A percentile compares a stretch with the other conserved stretches of the same genome.
Evolutionary conservation across 2,329 filamentous ascomycete species (phyloP).

Genomic region (Penicillium digitatum): DNA sequence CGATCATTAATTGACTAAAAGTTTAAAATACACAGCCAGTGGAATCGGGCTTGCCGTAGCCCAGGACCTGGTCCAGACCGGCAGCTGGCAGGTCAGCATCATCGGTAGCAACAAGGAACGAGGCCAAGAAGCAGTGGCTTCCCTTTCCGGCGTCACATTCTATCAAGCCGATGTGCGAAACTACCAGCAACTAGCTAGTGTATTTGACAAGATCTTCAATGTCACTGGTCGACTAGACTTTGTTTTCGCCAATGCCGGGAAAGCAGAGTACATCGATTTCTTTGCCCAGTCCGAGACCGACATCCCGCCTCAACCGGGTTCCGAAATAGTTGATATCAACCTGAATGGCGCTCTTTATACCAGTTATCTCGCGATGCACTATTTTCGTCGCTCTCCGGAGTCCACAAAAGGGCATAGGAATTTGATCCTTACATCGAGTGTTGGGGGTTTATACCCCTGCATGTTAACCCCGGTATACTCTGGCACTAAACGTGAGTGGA

Average conservation of each 20-base stretch:
- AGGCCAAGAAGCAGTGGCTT: constrained; percentile 29
- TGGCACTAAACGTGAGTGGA: constrained; percentile 33
- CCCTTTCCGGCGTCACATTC: constrained; percentile 33
- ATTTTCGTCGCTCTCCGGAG: constrained; percentile 34
- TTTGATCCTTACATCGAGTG: constrained; percentile 37
- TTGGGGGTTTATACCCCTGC: constrained; percentile 38
- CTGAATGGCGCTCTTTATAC: constrained; percentile 42
- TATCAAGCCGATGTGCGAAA: constrained; percentile 39
- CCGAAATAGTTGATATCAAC: constrained; percentile 41
- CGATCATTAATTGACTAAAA: not conserved
- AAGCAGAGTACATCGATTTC: constrained; percentile 43
- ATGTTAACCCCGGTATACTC: constrained; percentile 35
- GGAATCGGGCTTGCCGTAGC: constrained; percentile 46
- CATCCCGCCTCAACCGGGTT: constrained; percentile 29
- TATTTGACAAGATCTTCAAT: constrained; percentile 40
- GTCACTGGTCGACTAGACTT: constrained; percentile 43
- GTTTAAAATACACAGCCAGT: constrained; percentile 28
- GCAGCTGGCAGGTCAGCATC: constrained; percentile 40
- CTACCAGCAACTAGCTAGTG: constrained; percentile 33
- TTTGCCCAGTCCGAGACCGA: constrained; percentile 28
- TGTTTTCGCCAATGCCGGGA: constrained; percentile 50
- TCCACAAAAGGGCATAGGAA: constrained; percentile 19
- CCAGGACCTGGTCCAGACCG: constrained; percentile 35
- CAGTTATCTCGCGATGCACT: constrained; percentile 40
- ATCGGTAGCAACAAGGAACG: constrained; percentile 38